These are phyloP conservation scores for Rhododendron simsii DNA, from an alignment of 148 eudicot genomes.

Conservation along the genomic window DNA sequence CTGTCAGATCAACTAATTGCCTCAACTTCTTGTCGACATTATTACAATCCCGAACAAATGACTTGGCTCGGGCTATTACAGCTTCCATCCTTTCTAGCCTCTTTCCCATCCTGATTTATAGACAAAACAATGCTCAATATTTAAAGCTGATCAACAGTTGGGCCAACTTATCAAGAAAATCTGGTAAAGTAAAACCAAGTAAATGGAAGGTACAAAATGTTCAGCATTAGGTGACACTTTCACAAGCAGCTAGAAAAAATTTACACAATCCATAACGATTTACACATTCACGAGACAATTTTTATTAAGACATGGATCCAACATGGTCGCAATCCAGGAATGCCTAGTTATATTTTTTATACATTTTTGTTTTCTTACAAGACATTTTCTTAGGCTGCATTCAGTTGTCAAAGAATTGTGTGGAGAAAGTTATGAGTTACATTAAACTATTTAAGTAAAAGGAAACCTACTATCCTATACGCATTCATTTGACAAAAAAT, in stretches of 20 bases:
- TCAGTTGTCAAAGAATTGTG: background rate
- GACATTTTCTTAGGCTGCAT: background rate
- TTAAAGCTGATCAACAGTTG: background rate
- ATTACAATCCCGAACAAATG: conserved; percentile 61
- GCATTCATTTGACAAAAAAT: background rate
- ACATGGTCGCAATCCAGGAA: background rate
- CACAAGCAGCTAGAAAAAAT: background rate
- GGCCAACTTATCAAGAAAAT: background rate
- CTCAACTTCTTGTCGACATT: conserved; percentile 97
- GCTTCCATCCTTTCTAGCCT: conserved; percentile 71
- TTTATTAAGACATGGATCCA: background rate
- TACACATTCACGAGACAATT: background rate
- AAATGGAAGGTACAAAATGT: background rate
- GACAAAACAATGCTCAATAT: conserved; percentile 7
- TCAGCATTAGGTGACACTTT: background rate
- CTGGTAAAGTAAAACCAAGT: background rate
- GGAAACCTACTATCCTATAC: background rate
- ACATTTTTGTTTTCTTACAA: background rate
- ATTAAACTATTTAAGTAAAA: background rate
- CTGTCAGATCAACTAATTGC: conserved; percentile 91
- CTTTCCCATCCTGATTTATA: conserved; percentile 50
- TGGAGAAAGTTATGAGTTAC: background rate
- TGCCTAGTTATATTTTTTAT: background rate
- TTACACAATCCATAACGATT: background rate
- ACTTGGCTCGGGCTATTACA: conserved; percentile 65